Evolutionary conservation across 164 flowering plant species (phyloP), one percentile per base, ranked within the genome.

Genomic region (Protea cynaroides): DNA sequence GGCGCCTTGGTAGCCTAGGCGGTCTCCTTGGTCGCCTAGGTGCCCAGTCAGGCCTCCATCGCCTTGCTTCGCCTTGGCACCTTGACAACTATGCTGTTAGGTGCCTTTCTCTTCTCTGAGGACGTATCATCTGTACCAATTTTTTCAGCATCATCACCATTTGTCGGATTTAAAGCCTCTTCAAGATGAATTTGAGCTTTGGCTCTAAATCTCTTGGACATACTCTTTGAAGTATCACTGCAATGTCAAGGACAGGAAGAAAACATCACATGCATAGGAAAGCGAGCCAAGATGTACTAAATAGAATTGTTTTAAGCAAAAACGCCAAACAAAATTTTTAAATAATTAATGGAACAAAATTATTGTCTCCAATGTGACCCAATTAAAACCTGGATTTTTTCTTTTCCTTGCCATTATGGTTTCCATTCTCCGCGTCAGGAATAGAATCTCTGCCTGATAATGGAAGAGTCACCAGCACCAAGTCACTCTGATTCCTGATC

Each of bases 401-500:
- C 66, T 70, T 78, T 40, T 36, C 55, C 55, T 74, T 77, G 29
- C 21, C 67, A 52, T 57, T 47, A 65, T 47, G 57, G 22, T 58
- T 56, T 59, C 40, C 67, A 50, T 67, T 64, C 66, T 72, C 76
- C 61, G 65, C 25, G 46, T 69, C 81, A 60, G 80, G 29, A 21
- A 59, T 51, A 40, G 74, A 18, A 58, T 56, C 17, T 38, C 21
- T 29, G 24, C 47, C 67, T 37, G 76, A 78, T 22, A 72, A 52
- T 40, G 82, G 75, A 59, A 77, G 52, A 86, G 74, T 89, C 95
- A 63, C 69, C 62, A 21, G 83, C 82, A 56, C 83, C 79, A 72
- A 94, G 84, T 51, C 96, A 78, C 60, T 86, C 86, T 0, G 73
- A 61, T 69, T 86, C 92, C 66, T 96, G 75, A 69, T 89, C 97